phyloP scores from a whole-genome alignment of 2,329 filamentous ascomycete genomes.

The Trichophyton verrucosum region DNA sequence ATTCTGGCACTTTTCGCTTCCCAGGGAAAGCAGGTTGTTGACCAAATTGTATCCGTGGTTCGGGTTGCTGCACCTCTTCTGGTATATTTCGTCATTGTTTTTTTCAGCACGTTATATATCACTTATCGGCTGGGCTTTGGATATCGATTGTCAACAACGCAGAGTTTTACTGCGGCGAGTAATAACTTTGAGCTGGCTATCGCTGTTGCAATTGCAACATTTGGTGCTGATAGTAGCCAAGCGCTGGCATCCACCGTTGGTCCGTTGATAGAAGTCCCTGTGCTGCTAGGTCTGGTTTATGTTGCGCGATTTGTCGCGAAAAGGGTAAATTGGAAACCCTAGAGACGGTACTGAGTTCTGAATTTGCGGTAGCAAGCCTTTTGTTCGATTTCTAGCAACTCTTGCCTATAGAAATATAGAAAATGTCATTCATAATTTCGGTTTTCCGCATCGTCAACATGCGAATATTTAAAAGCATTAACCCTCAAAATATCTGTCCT shows the following conservation, averaged over 20 bases:
- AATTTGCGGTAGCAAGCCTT: too few species aligned
- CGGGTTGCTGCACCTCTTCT: constrained; percentile 69
- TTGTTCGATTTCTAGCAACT: too few species aligned
- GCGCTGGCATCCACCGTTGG: constrained; percentile 74
- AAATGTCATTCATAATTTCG: too few species aligned
- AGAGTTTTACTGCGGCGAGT: constrained; percentile 79
- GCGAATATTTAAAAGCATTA: too few species aligned
- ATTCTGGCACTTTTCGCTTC: constrained; percentile 77
- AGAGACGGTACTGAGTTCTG: not conserved
- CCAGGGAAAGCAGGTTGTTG: constrained; percentile 62
- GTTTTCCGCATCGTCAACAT: too few species aligned
- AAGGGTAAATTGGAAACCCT: constrained; percentile 21
- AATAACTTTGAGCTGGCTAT: constrained; percentile 93
- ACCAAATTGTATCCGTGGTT: constrained; percentile 72
- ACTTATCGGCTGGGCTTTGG: constrained; percentile 57
- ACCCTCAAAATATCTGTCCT: too few species aligned
- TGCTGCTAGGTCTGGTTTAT: constrained; percentile 66
- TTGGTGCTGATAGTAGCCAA: constrained; percentile 64
- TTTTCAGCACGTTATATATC: constrained; percentile 53
- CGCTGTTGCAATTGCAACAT: constrained; percentile 71
- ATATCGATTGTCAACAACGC: constrained; percentile 58
- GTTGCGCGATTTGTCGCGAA: constrained; percentile 44
- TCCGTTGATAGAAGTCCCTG: constrained; percentile 75
- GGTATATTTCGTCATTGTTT: constrained; percentile 68
- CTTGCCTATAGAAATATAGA: too few species aligned